A percentile compares a stretch with the other conserved stretches of the same genome.
These are phyloP conservation scores for Flaveria brownii DNA, from an alignment of 129 eudicot genomes.

Conservation along the genomic window DNA sequence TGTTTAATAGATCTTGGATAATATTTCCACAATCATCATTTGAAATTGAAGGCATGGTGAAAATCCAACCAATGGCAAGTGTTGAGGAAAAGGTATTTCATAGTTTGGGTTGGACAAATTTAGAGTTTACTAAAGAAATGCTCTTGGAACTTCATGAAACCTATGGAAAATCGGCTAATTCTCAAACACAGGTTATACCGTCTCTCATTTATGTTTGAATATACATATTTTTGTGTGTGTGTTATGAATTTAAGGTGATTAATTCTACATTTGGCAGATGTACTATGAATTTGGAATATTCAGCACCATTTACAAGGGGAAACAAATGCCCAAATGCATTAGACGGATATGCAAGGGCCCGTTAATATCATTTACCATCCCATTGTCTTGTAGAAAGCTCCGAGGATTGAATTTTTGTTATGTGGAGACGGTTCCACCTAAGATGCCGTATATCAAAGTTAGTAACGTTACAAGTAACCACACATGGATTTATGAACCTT, in stretches of 20 bases:
- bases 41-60: constrained; percentile 11
- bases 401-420: not conserved
- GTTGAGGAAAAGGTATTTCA: constrained; percentile 12
- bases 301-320: not conserved
- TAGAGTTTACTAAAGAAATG: not conserved
- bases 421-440: not conserved
- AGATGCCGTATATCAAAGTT: not conserved
- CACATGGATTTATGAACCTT: not conserved
- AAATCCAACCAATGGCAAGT: constrained; percentile 5
- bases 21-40: not conserved
- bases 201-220: not conserved
- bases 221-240: too few species aligned
- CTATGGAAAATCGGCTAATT: too few species aligned
- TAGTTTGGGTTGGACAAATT: constrained; percentile 19
- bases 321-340: not conserved
- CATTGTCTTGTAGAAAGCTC: not conserved
- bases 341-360: not conserved
- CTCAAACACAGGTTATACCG: not conserved
- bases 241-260: not conserved
- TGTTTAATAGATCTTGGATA: too few species aligned
- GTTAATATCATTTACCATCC: constrained; percentile 23
- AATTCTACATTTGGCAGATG: not conserved
- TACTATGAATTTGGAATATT: not conserved
- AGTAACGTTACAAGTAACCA: not conserved
- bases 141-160: not conserved